Evolutionary conservation across 1,284 basidiomycete species (phyloP).

Genomic region (Fomitopsis betulina): DNA sequence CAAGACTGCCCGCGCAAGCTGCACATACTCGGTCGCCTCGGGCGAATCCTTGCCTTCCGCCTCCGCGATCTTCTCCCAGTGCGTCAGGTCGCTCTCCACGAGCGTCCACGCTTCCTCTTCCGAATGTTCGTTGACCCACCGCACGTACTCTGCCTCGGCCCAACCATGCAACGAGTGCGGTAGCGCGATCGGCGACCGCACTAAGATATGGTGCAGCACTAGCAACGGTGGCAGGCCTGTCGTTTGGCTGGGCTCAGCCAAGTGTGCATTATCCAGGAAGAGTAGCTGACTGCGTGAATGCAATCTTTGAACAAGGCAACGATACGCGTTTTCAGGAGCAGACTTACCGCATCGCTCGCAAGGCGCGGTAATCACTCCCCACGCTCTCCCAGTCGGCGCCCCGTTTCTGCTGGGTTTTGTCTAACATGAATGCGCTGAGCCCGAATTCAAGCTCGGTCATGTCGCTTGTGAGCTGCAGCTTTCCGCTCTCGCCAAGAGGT

Average conservation of each 20-base stretch:
- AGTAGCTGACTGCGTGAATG: constrained; percentile 61
- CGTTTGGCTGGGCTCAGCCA: constrained; percentile 65
- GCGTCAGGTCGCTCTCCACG: constrained; percentile 62
- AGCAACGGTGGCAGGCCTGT: constrained; percentile 75
- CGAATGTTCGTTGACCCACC: constrained; percentile 80
- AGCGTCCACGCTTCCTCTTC: constrained; percentile 69
- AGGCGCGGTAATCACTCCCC: constrained; percentile 75
- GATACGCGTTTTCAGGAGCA: constrained; percentile 1
- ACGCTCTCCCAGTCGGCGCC: constrained; percentile 64
- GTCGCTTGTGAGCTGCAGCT: constrained; percentile 88
- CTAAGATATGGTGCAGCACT: constrained; percentile 87
- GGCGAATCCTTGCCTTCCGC: constrained; percentile 41
- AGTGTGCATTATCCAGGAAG: constrained; percentile 74
- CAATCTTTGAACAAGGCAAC: not conserved
- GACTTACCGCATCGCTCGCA: constrained; percentile 76
- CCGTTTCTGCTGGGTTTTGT: constrained; percentile 50
- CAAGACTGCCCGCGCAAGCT: constrained; percentile 60
- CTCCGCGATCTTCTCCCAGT: constrained; percentile 69
- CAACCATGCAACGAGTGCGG: constrained; percentile 87
- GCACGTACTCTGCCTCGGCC: constrained; percentile 90
- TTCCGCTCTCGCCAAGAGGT: constrained; percentile 85
- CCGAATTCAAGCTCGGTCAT: constrained; percentile 96
- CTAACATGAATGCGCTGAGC: constrained; percentile 70
- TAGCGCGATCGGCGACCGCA: constrained; percentile 80
- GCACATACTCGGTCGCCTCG: constrained; percentile 52